Evolutionary conservation across 495 filamentous ascomycete species (phyloP).

Genomic region (Aspergillus taichungensis): DNA sequence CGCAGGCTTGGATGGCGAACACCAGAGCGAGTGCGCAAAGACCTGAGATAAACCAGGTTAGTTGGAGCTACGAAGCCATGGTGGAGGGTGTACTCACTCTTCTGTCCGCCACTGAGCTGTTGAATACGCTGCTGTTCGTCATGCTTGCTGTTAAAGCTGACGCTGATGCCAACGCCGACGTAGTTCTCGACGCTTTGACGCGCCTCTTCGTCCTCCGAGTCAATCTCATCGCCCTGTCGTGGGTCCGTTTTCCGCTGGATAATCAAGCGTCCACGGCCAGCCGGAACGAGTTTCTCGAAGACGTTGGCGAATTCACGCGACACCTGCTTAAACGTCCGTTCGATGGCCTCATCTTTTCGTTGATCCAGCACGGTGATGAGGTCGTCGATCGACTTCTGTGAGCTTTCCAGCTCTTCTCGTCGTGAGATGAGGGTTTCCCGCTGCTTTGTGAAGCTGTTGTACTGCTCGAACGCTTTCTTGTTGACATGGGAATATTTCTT

Average conservation of each 20-base stretch:
- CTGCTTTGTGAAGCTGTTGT: constrained; percentile 91
- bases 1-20: constrained; percentile 97
- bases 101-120: constrained; percentile 94
- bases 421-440: constrained; percentile 75
- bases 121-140: constrained; percentile 98
- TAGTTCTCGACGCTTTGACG: constrained; percentile 86
- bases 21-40: constrained; percentile 91
- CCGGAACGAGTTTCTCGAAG: constrained; percentile 91
- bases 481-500: constrained; percentile 98
- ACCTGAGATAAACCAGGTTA: constrained; percentile 43
- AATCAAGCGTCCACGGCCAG: constrained; percentile 80
- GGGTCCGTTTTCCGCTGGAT: constrained; percentile 86
- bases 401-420: constrained; percentile 73
- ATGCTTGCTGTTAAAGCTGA: constrained; percentile 96
- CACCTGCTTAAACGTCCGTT: constrained; percentile 97
- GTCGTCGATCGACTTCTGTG: constrained; percentile 77
- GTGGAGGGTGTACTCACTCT: constrained; percentile 53
- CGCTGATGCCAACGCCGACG: constrained; percentile 93
- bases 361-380: constrained; percentile 89
- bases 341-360: constrained; percentile 86
- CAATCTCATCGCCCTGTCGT: constrained; percentile 56
- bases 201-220: constrained; percentile 49
- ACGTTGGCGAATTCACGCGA: constrained; percentile 83
- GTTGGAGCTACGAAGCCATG: background rate
- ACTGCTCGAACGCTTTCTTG: constrained; percentile 99